Percentiles rank a stretch among this genome's conserved stretches.
These are phyloP conservation scores for Candida berthetii DNA, from an alignment of 805 yeast species.

Conservation along the genomic window DNA sequence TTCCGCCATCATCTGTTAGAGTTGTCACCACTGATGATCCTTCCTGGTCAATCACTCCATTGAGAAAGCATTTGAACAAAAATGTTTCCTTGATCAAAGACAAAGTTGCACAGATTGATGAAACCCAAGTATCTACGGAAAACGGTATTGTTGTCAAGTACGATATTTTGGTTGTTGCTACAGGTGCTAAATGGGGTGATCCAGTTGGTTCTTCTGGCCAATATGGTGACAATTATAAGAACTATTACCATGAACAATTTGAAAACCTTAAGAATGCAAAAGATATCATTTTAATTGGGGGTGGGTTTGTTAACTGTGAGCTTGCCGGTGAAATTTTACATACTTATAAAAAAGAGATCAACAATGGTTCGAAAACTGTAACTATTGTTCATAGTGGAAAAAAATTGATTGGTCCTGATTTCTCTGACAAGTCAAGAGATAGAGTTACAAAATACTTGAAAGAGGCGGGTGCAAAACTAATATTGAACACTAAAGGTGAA, in stretches of 20 bases:
- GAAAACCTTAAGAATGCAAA: constrained; percentile 17
- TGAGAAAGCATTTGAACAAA: background rate
- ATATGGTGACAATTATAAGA: constrained; percentile 10
- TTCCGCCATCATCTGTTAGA: constrained; percentile 11
- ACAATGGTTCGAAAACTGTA: constrained; percentile 7
- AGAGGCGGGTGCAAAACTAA: constrained; percentile 9
- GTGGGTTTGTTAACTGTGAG: constrained; percentile 25
- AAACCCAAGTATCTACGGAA: constrained; percentile 10
- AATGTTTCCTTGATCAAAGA: background rate
- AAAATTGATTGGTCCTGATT: constrained; percentile 7
- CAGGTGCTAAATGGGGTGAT: constrained; percentile 24
- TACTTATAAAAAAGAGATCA: constrained; percentile 12
- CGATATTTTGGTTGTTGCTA: constrained; percentile 23
- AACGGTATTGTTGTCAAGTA: constrained; percentile 6
- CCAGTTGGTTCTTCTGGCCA: constrained; percentile 14
- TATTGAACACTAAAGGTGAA: constrained; percentile 6
- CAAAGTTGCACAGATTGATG: constrained; percentile 8
- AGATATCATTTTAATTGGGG: constrained; percentile 24
- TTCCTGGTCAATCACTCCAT: background rate
- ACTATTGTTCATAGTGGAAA: constrained; percentile 11
- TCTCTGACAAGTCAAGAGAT: constrained; percentile 6
- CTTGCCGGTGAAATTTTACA: constrained; percentile 24
- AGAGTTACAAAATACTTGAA: constrained; percentile 10
- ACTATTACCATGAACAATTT: constrained; percentile 8
- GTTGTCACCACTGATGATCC: constrained; percentile 4